Conservation (phyloP, 2,329 filamentous ascomycete species). For the Dothistroma pini region DNA sequence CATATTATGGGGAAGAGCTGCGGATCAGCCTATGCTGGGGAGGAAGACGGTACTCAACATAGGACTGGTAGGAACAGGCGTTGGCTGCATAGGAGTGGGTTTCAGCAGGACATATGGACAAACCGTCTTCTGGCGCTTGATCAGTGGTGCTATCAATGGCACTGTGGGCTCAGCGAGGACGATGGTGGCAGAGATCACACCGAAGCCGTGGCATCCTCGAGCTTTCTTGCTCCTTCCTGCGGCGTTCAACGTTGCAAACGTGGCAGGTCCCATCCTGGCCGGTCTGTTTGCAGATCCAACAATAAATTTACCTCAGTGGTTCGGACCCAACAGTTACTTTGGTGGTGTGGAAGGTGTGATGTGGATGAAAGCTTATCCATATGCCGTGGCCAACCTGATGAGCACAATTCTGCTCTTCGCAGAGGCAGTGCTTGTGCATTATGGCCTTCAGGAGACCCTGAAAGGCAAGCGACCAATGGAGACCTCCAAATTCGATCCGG, state of each 20-base stretch:
- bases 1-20: conserved; percentile 41
- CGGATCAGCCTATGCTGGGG: conserved; percentile 44
- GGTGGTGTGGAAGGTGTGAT: conserved; percentile 52
- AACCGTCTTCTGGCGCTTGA: conserved; percentile 40
- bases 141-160: conserved; percentile 42
- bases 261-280: conserved; percentile 51
- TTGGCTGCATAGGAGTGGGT: conserved; percentile 40
- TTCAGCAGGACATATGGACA: conserved; percentile 40
- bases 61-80: conserved; percentile 38
- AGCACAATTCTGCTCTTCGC: conserved; percentile 55
- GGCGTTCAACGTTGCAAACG: conserved; percentile 42
- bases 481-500: conserved; percentile 26
- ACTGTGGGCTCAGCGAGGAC: conserved; percentile 41
- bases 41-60: conserved; percentile 41
- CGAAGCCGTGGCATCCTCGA: conserved; percentile 40
- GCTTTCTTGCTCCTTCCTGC: conserved; percentile 40
- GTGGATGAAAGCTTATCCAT: conserved; percentile 62
- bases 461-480: conserved; percentile 30
- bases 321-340: conserved; percentile 55
- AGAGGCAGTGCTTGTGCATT: conserved; percentile 53
- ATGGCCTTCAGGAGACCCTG: conserved; percentile 57
- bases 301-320: conserved; percentile 53
- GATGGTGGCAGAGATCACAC: conserved; percentile 41
- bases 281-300: conserved; percentile 61
- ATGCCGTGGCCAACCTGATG: conserved; percentile 60